phyloP scores from a whole-genome alignment of 2,329 filamentous ascomycete genomes.

The Pseudogymnoascus sp. region DNA sequence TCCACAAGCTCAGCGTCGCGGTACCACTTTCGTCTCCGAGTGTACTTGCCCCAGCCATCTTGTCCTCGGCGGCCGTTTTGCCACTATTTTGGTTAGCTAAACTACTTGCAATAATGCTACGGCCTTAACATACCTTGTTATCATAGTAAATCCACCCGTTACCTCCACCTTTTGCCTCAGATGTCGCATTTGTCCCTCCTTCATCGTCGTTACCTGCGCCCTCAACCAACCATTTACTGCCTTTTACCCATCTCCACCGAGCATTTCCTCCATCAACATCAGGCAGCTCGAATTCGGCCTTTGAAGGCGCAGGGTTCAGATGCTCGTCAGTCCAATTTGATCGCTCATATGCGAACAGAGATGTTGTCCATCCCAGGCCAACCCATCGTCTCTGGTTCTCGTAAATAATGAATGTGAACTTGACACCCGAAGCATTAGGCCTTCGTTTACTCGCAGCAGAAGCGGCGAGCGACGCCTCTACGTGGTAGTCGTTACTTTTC shows the following conservation, averaged over 20 bases:
- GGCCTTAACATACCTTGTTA: conserved; percentile 63
- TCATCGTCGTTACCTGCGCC: conserved; percentile 52
- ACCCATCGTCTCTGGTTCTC: conserved; percentile 96
- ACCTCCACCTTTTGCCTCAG: conserved; percentile 34
- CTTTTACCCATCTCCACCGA: conserved; percentile 76
- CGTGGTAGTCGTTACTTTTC: conserved; percentile 15
- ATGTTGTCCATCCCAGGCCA: conserved; percentile 89
- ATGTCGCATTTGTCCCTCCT: conserved; percentile 33
- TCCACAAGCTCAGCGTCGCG: conserved; percentile 94
- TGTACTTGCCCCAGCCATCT: conserved; percentile 94
- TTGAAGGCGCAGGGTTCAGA: conserved; percentile 69
- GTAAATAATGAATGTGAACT: conserved; percentile 93
- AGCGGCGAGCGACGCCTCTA: conserved; percentile 28
- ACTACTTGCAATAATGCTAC: background rate
- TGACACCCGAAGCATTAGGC: conserved; percentile 67
- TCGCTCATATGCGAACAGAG: conserved; percentile 83
- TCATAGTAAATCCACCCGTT: conserved; percentile 94
- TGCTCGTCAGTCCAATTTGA: conserved; percentile 95
- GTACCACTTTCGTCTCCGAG: conserved; percentile 88
- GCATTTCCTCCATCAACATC: conserved; percentile 58
- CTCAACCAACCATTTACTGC: conserved; percentile 80
- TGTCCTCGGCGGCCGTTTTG: conserved; percentile 74
- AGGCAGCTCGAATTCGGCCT: conserved; percentile 64
- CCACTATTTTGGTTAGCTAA: conserved; percentile 52
- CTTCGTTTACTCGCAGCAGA: conserved; percentile 28